Percentiles rank a stretch among this genome's conserved stretches.
Evolutionary conservation across 164 flowering plant genomes (phyloP).

Genomic region (Aristolochia californica): DNA sequence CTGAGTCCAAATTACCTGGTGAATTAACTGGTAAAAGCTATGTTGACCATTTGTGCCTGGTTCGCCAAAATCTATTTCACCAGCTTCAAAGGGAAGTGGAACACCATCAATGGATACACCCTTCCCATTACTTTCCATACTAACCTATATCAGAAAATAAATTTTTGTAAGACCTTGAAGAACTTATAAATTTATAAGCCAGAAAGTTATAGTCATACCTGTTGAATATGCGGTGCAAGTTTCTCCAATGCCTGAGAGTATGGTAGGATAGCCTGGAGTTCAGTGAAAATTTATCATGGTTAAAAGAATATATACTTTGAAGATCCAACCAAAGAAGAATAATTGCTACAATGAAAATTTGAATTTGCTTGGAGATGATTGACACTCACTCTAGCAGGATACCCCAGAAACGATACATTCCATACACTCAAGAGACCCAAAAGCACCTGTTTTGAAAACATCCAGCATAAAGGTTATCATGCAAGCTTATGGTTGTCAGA

Average conservation of each 20-base stretch:
- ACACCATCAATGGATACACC: conserved; percentile 94
- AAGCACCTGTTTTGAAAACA: conserved; percentile 50
- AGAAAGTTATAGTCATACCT: conserved; percentile 30
- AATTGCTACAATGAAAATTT: neutral
- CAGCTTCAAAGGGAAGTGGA: conserved; percentile 81
- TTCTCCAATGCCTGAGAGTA: conserved; percentile 92
- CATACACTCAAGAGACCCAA: conserved; percentile 86
- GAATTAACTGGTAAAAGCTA: conserved; percentile 97
- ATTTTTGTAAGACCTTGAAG: neutral
- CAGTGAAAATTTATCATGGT: conserved; percentile 1
- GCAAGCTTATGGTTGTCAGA: too few relatives aligned
- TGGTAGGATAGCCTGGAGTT: conserved; percentile 83
- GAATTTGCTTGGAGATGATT: neutral
- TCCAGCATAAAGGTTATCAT: neutral
- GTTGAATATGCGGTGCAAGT: conserved; percentile 95
- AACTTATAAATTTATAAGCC: neutral
- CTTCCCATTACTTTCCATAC: conserved; percentile 99
- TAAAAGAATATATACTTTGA: neutral
- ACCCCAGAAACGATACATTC: conserved; percentile 91
- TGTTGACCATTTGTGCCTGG: conserved; percentile 99
- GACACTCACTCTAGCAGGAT: conserved; percentile 85
- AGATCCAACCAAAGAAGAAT: neutral
- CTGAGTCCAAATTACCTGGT: conserved; percentile 45
- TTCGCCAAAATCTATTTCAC: conserved; percentile 99
- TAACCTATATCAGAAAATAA: conserved; percentile 43